A percentile compares a stretch with the other conserved stretches of the same genome.
phyloP scores from a whole-genome alignment of 345 rosid species.

The rapeseed (Brassica napus) region Da-Ae NC_063447.1:58370001-58370500 shows the following conservation, averaged over 20 bases:
- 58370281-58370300: constrained; percentile 60
- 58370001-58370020: constrained; percentile 23
- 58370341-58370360: constrained; percentile 36
- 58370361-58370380: constrained; percentile 34
- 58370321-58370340: constrained; percentile 42
- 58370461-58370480: constrained; percentile 35
- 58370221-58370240: constrained; percentile 54
- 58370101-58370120: constrained; percentile 21
- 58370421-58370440: constrained; percentile 37
- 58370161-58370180: neutral
- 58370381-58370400: constrained; percentile 36
- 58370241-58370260: constrained; percentile 55
- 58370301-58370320: constrained; percentile 45
- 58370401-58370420: constrained; percentile 38
- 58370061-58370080: constrained; percentile 54
- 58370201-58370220: constrained; percentile 48
- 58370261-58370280: constrained; percentile 57
- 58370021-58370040: constrained; percentile 37
- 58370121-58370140: neutral
- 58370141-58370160: neutral
- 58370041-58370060: constrained; percentile 56
- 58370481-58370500: constrained; percentile 30
- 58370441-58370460: constrained; percentile 36
- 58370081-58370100: constrained; percentile 48
- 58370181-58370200: constrained; percentile 24